Conservation (phyloP, 805 yeast species). For the Yamadazyma paraphyllophila region DNA sequence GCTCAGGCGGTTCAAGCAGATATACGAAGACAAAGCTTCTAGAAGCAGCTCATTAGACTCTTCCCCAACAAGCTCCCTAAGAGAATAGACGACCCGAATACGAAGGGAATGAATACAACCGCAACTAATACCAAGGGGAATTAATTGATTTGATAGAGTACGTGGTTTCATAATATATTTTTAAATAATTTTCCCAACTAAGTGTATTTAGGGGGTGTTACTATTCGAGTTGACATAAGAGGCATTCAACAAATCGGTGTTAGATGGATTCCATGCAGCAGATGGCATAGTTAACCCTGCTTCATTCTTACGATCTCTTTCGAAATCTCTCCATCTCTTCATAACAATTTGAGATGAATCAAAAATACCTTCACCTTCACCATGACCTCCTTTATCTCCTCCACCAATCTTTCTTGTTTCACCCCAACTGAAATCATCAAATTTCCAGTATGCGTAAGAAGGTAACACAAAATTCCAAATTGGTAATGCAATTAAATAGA, state of each 20-base stretch:
- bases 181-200: not conserved
- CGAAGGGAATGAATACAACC: too few species aligned
- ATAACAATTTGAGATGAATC: constrained; percentile 88
- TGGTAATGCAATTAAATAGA: constrained; percentile 81
- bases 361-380: constrained; percentile 73
- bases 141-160: not conserved
- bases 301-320: constrained; percentile 55
- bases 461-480: constrained; percentile 92
- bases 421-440: constrained; percentile 97
- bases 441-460: constrained; percentile 86
- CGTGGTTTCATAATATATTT: not conserved
- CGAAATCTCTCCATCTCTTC: constrained; percentile 95
- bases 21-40: constrained; percentile 20
- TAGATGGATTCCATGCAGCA: constrained; percentile 47
- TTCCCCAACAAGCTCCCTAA: too few species aligned
- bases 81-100: too few species aligned
- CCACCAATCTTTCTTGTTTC: constrained; percentile 81
- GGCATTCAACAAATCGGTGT: constrained; percentile 23
- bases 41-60: not conserved
- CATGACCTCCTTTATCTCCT: constrained; percentile 65
- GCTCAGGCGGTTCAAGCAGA: constrained; percentile 34
- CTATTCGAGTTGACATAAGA: constrained; percentile 1
- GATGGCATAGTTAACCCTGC: constrained; percentile 28
- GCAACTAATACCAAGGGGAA: too few species aligned
- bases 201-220: constrained; percentile 2